Evolutionary conservation across 495 filamentous ascomycete genomes (phyloP), one percentile per base, ranked within the genome.

Genomic region (Chaetomium tenue): DNA sequence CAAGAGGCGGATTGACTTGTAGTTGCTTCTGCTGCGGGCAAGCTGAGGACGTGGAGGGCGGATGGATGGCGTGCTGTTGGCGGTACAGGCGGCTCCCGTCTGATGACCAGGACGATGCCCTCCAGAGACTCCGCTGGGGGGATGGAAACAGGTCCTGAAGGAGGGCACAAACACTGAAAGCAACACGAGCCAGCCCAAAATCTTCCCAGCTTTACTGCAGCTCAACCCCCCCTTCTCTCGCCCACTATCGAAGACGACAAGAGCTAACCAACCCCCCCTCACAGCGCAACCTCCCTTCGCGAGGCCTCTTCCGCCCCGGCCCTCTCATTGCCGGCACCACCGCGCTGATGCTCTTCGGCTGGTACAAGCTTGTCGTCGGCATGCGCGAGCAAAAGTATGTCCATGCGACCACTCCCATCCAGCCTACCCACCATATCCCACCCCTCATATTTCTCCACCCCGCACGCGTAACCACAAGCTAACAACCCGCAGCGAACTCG

Each of bases 271-370:
- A 70, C 16, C 46, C 30, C 25, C 23, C 3, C 54, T 26, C 40
- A 63, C 74, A 94, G 89, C 91, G 94, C 75, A 97, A 98, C 79
- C 78, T 98, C 70, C 95, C 94, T 63, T 88, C 88, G 63, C 89
- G 91, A 65, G 93, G 95, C 65, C 61, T 67, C 46, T 96, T 97
- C 87, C 87, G 88, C 57, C 93, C 94, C 9, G 75, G 81, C 22
- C 81, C 84, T 65, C 89, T 96, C 75, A 84, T 98, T 71, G 66
- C 88, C 68, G 90, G 82, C 51, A 85, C 91, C 76, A 88, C 85
- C 68, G 75, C 79, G 30, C 79, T 96, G 70, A 92, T 94, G 89
- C 82, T 83, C 59, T 98, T 90, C 73, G 94, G 94, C 16, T 93
- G 91, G 81, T 97, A 90, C 77, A 90, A 88, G 74, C 75, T 89